Evolutionary conservation across 345 rosid genomes (phyloP).

Genomic region (Microthlaspi erraticum): DNA sequence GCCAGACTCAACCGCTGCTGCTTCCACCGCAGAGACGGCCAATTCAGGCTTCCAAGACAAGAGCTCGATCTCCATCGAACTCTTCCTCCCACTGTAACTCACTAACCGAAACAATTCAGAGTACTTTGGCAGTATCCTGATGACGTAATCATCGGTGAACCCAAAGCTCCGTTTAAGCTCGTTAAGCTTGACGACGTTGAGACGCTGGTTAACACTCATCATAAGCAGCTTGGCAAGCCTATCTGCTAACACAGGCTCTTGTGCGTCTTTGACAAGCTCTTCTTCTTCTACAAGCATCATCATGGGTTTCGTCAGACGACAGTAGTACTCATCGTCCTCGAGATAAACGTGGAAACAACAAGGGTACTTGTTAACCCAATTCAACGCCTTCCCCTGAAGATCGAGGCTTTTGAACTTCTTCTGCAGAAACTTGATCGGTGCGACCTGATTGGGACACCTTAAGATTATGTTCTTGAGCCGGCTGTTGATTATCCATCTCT

Average conservation of each 20-base stretch:
- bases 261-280: constrained; percentile 67
- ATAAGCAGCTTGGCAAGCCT: constrained; percentile 76
- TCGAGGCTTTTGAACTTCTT: constrained; percentile 94
- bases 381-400: constrained; percentile 90
- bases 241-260: constrained; percentile 61
- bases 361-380: constrained; percentile 94
- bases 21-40: constrained; percentile 79
- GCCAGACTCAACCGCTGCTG: constrained; percentile 54
- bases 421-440: constrained; percentile 65
- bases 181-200: constrained; percentile 70
- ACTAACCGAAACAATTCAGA: constrained; percentile 64
- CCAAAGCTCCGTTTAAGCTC: constrained; percentile 81
- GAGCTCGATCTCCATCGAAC: constrained; percentile 93
- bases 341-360: constrained; percentile 80
- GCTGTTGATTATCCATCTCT: constrained; percentile 86
- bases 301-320: constrained; percentile 73
- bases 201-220: constrained; percentile 80
- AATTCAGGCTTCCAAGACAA: constrained; percentile 69
- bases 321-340: constrained; percentile 65
- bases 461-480: constrained; percentile 84
- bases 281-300: constrained; percentile 80
- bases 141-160: constrained; percentile 78
- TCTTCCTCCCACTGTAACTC: constrained; percentile 76
- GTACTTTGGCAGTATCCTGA: constrained; percentile 74
- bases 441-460: constrained; percentile 68